A percentile compares a stretch with the other conserved stretches of the same genome.
These are phyloP conservation scores for Mycotypha africana DNA, from an alignment of 371 early-diverging fungal species.

Conservation along the genomic window DNA sequence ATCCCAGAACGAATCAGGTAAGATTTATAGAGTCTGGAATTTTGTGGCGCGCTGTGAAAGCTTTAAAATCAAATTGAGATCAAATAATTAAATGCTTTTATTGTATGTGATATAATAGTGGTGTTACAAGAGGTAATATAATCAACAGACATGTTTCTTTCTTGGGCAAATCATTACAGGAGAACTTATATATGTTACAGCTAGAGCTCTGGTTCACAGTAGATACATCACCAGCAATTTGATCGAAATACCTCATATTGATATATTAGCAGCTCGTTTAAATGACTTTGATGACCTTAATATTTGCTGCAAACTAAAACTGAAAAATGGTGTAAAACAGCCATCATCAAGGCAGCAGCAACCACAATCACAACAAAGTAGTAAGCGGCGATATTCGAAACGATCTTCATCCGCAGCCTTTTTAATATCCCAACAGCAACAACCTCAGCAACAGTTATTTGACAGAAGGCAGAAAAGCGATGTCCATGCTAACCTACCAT, in stretches of 20 bases:
- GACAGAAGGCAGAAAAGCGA: too few species aligned
- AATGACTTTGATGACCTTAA: conserved; percentile 35
- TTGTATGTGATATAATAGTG: conserved; percentile 33
- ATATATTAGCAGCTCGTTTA: conserved; percentile 42
- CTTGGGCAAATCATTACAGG: too few species aligned
- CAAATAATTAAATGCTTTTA: not conserved
- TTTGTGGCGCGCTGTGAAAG: too few species aligned
- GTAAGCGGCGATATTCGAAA: too few species aligned
- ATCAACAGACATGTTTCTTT: not conserved
- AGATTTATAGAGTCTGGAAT: not conserved
- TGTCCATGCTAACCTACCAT: too few species aligned
- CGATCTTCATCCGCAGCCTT: too few species aligned
- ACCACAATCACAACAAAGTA: too few species aligned
- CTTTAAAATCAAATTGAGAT: too few species aligned
- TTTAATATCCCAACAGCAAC: too few species aligned
- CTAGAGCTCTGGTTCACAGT: conserved; percentile 69
- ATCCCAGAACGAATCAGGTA: conserved; percentile 69
- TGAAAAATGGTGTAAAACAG: conserved; percentile 22
- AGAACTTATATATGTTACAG: conserved; percentile 15
- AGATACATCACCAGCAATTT: conserved; percentile 55
- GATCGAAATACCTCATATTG: conserved; percentile 50
- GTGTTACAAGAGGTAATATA: conserved; percentile 52
- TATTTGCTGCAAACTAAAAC: conserved; percentile 31
- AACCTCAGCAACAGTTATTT: too few species aligned
- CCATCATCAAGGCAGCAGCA: too few species aligned